Conservation (phyloP, 2,329 filamentous ascomycete genomes). For the Apiospora rasikravindrae region DNA sequence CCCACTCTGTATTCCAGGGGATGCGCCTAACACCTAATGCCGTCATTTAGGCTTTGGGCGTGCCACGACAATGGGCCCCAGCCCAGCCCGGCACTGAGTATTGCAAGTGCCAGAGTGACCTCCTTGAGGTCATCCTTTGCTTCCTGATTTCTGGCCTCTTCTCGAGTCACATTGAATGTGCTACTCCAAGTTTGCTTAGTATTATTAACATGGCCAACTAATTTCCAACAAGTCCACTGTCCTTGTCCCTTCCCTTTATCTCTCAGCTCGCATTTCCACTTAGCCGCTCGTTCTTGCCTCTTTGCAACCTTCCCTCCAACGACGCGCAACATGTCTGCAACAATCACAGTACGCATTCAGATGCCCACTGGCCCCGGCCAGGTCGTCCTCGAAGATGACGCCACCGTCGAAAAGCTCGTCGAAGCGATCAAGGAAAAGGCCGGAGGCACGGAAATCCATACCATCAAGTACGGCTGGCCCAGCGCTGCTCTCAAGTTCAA, state of each 20-base stretch:
- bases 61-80: neutral
- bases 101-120: neutral
- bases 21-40: constrained; percentile 1
- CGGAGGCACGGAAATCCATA: constrained; percentile 64
- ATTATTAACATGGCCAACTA: neutral
- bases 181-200: neutral
- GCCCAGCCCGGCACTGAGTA: neutral
- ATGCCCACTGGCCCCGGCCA: constrained; percentile 75
- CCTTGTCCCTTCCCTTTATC: neutral
- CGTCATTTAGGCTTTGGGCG: constrained; percentile 9
- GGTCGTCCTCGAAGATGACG: constrained; percentile 70
- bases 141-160: neutral
- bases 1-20: neutral
- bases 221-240: neutral
- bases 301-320: neutral
- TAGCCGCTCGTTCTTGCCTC: neutral
- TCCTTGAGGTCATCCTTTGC: neutral
- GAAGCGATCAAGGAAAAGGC: constrained; percentile 67
- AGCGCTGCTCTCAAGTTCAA: constrained; percentile 70
- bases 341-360: constrained; percentile 77
- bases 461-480: constrained; percentile 86
- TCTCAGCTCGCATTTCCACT: neutral
- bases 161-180: neutral
- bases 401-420: constrained; percentile 68
- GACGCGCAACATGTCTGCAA: neutral